Percentiles rank a stretch among this genome's conserved stretches.
These are phyloP conservation scores for Salicornia ramosissima DNA, from an alignment of 148 eudicot genomes.

Conservation along the genomic window DNA sequence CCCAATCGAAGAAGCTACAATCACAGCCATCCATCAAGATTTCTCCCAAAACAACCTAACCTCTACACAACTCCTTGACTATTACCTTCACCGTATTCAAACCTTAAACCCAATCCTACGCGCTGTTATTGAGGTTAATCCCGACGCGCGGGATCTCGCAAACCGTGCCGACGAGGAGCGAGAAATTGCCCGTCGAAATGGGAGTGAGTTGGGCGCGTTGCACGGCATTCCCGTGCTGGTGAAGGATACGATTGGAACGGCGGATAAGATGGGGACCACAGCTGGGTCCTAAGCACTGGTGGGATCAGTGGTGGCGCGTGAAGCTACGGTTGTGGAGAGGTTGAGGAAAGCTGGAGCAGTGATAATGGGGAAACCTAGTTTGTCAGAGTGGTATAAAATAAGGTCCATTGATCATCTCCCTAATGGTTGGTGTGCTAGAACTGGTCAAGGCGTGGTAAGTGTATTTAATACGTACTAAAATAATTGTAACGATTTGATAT, in stretches of 20 bases:
- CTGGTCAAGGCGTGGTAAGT: slow-evolving; percentile 53
- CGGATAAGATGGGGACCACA: slow-evolving; percentile 54
- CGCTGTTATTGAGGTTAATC: slow-evolving; percentile 58
- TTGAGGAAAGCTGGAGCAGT: slow-evolving; percentile 54
- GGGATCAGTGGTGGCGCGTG: slow-evolving; percentile 56
- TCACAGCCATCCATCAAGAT: slow-evolving; percentile 31
- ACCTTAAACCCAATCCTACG: slow-evolving; percentile 45
- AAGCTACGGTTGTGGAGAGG: slow-evolving; percentile 54
- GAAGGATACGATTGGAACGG: slow-evolving; percentile 56
- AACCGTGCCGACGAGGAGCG: slow-evolving; percentile 43
- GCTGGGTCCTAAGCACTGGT: slow-evolving; percentile 68
- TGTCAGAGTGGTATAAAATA: slow-evolving; percentile 61
- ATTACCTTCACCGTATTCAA: slow-evolving; percentile 37
- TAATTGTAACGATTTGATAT: too few species aligned
- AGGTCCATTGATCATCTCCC: slow-evolving; percentile 45
- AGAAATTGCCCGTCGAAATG: slow-evolving; percentile 1
- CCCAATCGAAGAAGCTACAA: slow-evolving; percentile 26
- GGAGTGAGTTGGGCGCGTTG: slow-evolving; percentile 23
- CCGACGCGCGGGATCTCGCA: slow-evolving; percentile 51
- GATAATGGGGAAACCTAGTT: slow-evolving; percentile 54
- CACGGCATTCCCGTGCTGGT: slow-evolving; percentile 70
- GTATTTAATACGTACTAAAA: too few species aligned
- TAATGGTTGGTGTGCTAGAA: slow-evolving; percentile 55
- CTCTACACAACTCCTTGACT: slow-evolving; percentile 35
- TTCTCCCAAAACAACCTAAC: slow-evolving; percentile 34